Evolutionary conservation across 2,329 filamentous ascomycete species (phyloP), one percentile per base, ranked within the genome.

Genomic region (Ophiostoma sp.): DNA sequence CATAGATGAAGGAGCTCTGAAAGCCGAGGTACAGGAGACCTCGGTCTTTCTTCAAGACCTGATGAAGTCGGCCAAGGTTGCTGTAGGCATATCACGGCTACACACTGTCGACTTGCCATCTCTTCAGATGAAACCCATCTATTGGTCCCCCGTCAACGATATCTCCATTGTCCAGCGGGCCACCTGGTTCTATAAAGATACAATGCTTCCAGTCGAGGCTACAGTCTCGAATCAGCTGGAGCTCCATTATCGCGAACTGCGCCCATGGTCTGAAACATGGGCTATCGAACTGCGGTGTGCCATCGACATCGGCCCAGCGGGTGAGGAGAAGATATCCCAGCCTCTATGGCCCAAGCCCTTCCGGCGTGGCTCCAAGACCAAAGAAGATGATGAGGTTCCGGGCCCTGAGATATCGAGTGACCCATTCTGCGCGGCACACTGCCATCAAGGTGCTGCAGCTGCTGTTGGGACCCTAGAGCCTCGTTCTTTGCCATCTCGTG

Each of bases 141-240:
- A 99, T 78, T 99, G 95, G 95, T 94, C 90, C 23, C 94, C 95
- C 8, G 86, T 98, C 41, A 93, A 96, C 75, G 95, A 98, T 76
- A 86, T 96, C 41, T 90, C 92, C 7, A 84, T 89, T 48, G 93
- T 98, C 1, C 85, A 90, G 71, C 86, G 95, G 74, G 93, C 91
- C 0, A 98, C 94, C 0, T 99, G 95, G 95, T 99, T 99, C 78
- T 98, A 98, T 79, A 91, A 90, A 73, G 94, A 97, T 76, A 94
- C 91, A 0, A 97, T 98, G 93, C 83, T 92, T 71, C 95, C 95
- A 0, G 87, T 99, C 6, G 92, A 96, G 73, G 87, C 92, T 0
- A 82, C 87, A 20, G 90, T 97, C 44, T 93, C 95, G 10, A 99
- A 98, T 75, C 93, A 94, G 78, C 84, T 99, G 0, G 95, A 99